A percentile compares a stretch with the other conserved stretches of the same genome.
phyloP scores from a whole-genome alignment of 495 filamentous ascomycete species.

The Lasiosphaeria hispida region DNA sequence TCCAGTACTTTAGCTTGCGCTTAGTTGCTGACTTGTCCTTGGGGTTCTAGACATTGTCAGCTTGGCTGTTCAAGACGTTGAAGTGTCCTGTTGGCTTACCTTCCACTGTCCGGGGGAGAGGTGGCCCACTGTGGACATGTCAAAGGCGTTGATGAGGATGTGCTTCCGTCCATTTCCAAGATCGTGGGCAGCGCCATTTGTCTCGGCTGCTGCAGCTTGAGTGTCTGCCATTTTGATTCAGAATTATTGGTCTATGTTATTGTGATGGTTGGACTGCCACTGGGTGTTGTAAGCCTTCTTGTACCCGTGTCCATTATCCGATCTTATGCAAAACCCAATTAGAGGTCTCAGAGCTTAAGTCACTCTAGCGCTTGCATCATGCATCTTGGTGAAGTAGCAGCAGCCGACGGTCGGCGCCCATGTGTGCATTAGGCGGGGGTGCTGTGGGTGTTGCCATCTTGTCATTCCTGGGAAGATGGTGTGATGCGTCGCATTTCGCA shows the following conservation, averaged over 20 bases:
- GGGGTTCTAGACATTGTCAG: conserved; percentile 44
- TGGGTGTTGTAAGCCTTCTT: no score
- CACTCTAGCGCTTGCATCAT: not conserved
- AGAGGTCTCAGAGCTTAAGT: not conserved
- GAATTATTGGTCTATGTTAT: not conserved
- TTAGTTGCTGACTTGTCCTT: conserved; percentile 56
- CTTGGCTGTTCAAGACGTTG: not conserved
- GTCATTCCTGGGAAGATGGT: conserved; percentile 12
- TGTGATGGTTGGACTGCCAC: not conserved
- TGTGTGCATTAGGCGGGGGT: conserved; percentile 8
- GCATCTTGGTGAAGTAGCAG: not conserved
- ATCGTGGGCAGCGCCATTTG: conserved; percentile 2
- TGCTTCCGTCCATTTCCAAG: conserved; percentile 32
- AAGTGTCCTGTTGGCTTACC: conserved; percentile 26
- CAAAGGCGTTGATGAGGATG: conserved; percentile 47
- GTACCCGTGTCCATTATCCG: not conserved
- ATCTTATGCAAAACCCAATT: not conserved
- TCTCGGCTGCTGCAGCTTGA: not conserved
- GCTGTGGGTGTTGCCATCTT: conserved; percentile 5
- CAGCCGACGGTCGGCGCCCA: conserved; percentile 4
- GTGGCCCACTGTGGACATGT: conserved; percentile 44
- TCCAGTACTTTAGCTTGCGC: conserved; percentile 56
- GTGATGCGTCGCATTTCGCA: conserved; percentile 1
- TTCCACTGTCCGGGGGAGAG: conserved; percentile 49
- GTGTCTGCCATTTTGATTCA: not conserved